phyloP scores from a whole-genome alignment of 305 asterid species.

The Fraxinus dipetala region DNA sequence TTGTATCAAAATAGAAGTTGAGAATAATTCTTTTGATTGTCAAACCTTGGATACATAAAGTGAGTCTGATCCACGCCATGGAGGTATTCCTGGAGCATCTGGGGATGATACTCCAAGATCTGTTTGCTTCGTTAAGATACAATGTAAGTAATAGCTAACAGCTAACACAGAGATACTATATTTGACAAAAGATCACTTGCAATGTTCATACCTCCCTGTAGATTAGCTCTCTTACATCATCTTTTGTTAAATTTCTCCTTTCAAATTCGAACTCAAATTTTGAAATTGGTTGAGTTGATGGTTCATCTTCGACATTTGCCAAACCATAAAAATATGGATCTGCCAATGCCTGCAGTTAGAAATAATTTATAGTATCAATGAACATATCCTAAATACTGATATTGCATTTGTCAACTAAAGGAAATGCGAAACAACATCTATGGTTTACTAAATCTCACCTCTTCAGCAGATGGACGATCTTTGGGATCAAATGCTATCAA shows the following conservation, averaged over 20 bases:
- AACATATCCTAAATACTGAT: not conserved
- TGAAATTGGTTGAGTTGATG: slow-evolving; percentile 68
- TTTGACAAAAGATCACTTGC: slow-evolving; percentile 20
- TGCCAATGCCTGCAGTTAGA: slow-evolving; percentile 56
- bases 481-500: slow-evolving; percentile 86
- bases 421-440: not conserved
- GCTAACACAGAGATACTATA: slow-evolving; percentile 27
- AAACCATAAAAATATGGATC: slow-evolving; percentile 77
- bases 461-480: slow-evolving; percentile 86
- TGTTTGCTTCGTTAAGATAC: slow-evolving; percentile 57
- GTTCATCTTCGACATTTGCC: slow-evolving; percentile 81
- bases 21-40: slow-evolving; percentile 31
- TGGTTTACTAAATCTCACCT: slow-evolving; percentile 43
- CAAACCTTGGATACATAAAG: slow-evolving; percentile 95
- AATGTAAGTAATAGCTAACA: slow-evolving; percentile 40
- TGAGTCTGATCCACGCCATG: slow-evolving; percentile 77
- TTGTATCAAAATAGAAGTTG: slow-evolving; percentile 21
- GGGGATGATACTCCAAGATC: slow-evolving; percentile 98
- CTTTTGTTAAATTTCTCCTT: slow-evolving; percentile 64
- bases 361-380: slow-evolving; percentile 9
- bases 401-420: not conserved
- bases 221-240: slow-evolving; percentile 74
- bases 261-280: slow-evolving; percentile 87
- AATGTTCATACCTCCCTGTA: slow-evolving; percentile 69
- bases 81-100: slow-evolving; percentile 95